These are phyloP conservation scores for Fonsecaea pedrosoi DNA, from an alignment of 2,329 filamentous ascomycete species.

Conservation along the genomic window DNA sequence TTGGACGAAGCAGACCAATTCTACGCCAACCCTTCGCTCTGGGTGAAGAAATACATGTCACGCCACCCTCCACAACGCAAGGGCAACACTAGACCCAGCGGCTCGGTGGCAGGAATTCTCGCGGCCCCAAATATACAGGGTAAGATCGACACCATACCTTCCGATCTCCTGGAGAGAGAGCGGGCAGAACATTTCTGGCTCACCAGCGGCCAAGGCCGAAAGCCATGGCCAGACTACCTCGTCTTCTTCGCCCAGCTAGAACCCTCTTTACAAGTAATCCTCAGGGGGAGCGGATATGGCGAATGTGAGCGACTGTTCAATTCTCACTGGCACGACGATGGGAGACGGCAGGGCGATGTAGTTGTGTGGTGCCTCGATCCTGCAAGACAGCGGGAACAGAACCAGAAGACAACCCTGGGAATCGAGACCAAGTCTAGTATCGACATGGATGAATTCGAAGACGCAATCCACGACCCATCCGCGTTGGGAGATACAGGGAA, in stretches of 20 bases:
- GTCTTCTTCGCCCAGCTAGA: slow-evolving; percentile 66
- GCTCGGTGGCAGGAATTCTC: slow-evolving; percentile 42
- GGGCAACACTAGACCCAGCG: slow-evolving; percentile 9
- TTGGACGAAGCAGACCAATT: slow-evolving; percentile 91
- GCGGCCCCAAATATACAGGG: slow-evolving; percentile 32
- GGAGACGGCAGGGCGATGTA: slow-evolving; percentile 66
- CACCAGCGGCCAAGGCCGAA: slow-evolving; percentile 15
- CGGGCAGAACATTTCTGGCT: slow-evolving; percentile 22
- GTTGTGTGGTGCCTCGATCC: slow-evolving; percentile 63
- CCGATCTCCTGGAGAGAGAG: slow-evolving; percentile 10
- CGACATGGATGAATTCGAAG: neutral
- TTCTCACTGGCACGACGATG: slow-evolving; percentile 68
- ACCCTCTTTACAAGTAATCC: slow-evolving; percentile 51
- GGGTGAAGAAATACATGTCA: slow-evolving; percentile 63
- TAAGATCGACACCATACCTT: slow-evolving; percentile 17
- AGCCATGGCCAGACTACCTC: slow-evolving; percentile 56
- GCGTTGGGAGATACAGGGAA: neutral
- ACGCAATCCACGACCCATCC: slow-evolving; percentile 3
- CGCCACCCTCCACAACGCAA: slow-evolving; percentile 37
- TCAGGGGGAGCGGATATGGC: slow-evolving; percentile 57
- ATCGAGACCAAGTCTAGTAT: neutral
- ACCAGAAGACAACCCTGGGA: neutral
- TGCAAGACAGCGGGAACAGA: slow-evolving; percentile 12
- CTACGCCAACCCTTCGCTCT: slow-evolving; percentile 70
- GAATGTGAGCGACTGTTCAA: slow-evolving; percentile 68